A percentile compares a stretch with the other conserved stretches of the same genome.
phyloP scores from a whole-genome alignment of 495 filamentous ascomycete species.

The Aspergillus baeticus region DNA sequence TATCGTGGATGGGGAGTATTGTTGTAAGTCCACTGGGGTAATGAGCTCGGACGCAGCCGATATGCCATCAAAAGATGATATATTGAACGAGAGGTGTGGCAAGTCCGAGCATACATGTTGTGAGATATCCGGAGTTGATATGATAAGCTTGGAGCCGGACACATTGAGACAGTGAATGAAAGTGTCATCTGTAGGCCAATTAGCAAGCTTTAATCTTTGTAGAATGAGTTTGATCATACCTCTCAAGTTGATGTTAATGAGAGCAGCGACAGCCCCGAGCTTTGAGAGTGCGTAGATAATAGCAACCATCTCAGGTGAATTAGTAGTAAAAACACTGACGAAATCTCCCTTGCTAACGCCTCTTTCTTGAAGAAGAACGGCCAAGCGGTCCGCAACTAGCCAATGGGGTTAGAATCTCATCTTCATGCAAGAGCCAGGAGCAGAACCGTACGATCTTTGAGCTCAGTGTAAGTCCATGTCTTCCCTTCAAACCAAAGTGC shows the following conservation, averaged over 20 bases:
- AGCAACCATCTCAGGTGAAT: slow-evolving; percentile 82
- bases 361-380: slow-evolving; percentile 38
- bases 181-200: slow-evolving; percentile 44
- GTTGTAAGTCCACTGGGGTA: slow-evolving; percentile 40
- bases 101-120: slow-evolving; percentile 36
- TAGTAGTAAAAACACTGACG: slow-evolving; percentile 53
- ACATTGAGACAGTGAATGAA: slow-evolving; percentile 79
- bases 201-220: not conserved
- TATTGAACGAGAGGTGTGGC: slow-evolving; percentile 39
- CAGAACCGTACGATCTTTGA: slow-evolving; percentile 45
- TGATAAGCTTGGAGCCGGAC: slow-evolving; percentile 62
- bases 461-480: slow-evolving; percentile 48
- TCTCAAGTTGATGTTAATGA: slow-evolving; percentile 88
- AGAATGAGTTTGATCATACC: slow-evolving; percentile 40
- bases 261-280: slow-evolving; percentile 79
- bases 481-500: slow-evolving; percentile 53
- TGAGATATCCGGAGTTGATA: slow-evolving; percentile 54
- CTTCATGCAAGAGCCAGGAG: not conserved
- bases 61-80: slow-evolving; percentile 44
- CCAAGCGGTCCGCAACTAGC: slow-evolving; percentile 46
- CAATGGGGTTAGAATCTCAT: not conserved
- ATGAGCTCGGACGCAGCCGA: slow-evolving; percentile 55
- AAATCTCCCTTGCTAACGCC: slow-evolving; percentile 39
- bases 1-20: slow-evolving; percentile 33
- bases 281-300: slow-evolving; percentile 78